phyloP scores from a whole-genome alignment of 139 green algal genomes.

The Microglena sp. region DNA sequence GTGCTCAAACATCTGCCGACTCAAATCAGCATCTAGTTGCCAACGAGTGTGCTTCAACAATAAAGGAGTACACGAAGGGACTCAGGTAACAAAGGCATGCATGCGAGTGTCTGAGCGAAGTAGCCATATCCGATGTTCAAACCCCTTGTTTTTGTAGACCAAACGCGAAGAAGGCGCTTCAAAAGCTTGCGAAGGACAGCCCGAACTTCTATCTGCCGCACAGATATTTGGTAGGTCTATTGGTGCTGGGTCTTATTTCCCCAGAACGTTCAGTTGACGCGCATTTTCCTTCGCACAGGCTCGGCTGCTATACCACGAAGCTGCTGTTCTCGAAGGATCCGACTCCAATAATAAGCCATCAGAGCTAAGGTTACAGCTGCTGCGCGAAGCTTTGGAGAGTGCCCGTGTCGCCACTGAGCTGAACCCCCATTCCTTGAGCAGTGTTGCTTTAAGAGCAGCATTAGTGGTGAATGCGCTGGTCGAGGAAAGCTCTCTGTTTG shows the following conservation, averaged over 20 bases:
- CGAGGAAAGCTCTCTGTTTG: slow-evolving; percentile 35
- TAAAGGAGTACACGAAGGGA: too few species aligned
- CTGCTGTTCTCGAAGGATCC: slow-evolving; percentile 25
- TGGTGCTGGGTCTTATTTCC: background rate
- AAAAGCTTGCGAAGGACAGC: slow-evolving; percentile 32
- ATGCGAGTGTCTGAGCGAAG: too few species aligned
- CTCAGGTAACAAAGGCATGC: too few species aligned
- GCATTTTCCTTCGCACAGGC: slow-evolving; percentile 22
- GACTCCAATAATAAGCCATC: slow-evolving; percentile 12
- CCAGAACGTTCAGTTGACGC: background rate
- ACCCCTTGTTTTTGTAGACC: slow-evolving; percentile 25
- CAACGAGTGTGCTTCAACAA: too few species aligned
- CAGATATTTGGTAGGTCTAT: slow-evolving; percentile 41
- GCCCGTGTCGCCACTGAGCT: slow-evolving; percentile 28
- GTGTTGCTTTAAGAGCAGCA: slow-evolving; percentile 39
- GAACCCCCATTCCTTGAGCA: slow-evolving; percentile 35
- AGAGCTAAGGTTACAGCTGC: slow-evolving; percentile 31
- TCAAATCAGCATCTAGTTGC: too few species aligned
- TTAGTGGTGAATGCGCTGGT: slow-evolving; percentile 52
- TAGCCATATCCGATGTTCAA: too few species aligned
- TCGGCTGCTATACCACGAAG: slow-evolving; percentile 53
- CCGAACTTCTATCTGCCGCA: slow-evolving; percentile 30
- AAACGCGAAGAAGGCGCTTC: slow-evolving; percentile 48
- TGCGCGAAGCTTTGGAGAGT: slow-evolving; percentile 31
- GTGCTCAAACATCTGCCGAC: too few species aligned